Conservation (phyloP, 2,329 filamentous ascomycete species). For the Diplodia sapinea region DNA sequence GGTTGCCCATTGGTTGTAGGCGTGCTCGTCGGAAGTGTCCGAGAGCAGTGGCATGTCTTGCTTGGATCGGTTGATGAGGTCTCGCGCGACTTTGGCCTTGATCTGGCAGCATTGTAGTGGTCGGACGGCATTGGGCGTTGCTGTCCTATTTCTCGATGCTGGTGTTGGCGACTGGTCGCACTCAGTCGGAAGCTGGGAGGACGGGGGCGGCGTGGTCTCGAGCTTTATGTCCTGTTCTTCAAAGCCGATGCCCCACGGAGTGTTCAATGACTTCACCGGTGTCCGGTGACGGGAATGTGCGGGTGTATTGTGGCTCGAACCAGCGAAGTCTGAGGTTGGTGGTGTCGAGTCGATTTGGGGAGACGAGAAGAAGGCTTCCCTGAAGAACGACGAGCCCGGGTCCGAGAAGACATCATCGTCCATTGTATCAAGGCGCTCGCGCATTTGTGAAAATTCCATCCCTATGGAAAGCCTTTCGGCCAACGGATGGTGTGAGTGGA, state of each 20-base stretch:
- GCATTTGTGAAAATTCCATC: slow-evolving; percentile 6
- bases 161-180: slow-evolving; percentile 1
- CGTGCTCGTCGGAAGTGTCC: neutral
- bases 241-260: slow-evolving; percentile 6
- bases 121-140: slow-evolving; percentile 4
- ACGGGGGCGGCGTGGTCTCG: slow-evolving; percentile 7
- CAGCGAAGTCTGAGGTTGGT: slow-evolving; percentile 3
- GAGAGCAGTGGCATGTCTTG: neutral
- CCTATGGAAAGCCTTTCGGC: neutral
- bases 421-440: neutral
- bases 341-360: slow-evolving; percentile 3
- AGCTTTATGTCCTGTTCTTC: neutral
- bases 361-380: neutral
- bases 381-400: slow-evolving; percentile 4
- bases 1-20: slow-evolving; percentile 11
- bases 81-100: neutral
- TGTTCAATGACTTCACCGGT: neutral
- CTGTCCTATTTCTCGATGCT: neutral
- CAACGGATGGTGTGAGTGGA: neutral
- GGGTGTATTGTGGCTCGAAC: neutral
- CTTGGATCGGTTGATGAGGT: neutral
- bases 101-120: slow-evolving; percentile 1
- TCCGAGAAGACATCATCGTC: slow-evolving; percentile 9
- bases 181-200: slow-evolving; percentile 3
- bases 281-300: neutral